A percentile compares a stretch with the other conserved stretches of the same genome.
These are phyloP conservation scores for Vigna trinervia DNA, from an alignment of 306 rosid species.

Conservation along the genomic window DNA sequence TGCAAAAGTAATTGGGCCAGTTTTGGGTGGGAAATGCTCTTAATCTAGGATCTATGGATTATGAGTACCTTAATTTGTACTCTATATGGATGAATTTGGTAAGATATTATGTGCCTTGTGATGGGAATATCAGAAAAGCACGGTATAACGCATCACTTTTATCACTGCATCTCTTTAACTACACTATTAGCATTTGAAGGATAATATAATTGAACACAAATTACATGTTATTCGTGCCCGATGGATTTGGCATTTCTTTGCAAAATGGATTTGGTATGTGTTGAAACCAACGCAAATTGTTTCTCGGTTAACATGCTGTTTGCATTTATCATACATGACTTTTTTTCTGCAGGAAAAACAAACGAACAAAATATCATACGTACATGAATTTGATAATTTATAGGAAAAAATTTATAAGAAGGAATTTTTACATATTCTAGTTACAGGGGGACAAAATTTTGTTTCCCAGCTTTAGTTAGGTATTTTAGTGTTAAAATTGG, in stretches of 20 bases:
- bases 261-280: constrained; percentile 10
- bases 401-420: neutral
- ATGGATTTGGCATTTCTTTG: constrained; percentile 10
- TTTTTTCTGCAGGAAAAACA: neutral
- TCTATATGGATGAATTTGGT: neutral
- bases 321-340: neutral
- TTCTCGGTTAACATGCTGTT: neutral
- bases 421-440: neutral
- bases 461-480: neutral
- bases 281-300: neutral
- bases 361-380: neutral
- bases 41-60: too few species aligned
- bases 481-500: neutral
- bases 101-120: constrained; percentile 12
- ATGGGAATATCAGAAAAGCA: constrained; percentile 8
- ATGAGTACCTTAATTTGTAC: neutral
- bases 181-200: neutral
- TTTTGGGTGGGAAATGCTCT: neutral
- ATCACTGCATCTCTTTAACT: neutral
- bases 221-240: neutral
- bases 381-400: neutral
- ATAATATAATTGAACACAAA: neutral
- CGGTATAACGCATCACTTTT: neutral
- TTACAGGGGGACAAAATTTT: neutral
- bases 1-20: neutral